These are phyloP conservation scores for Acephala macrosclerotiorum DNA, from an alignment of 2,329 filamentous ascomycete species.

Conservation along the genomic window DNA sequence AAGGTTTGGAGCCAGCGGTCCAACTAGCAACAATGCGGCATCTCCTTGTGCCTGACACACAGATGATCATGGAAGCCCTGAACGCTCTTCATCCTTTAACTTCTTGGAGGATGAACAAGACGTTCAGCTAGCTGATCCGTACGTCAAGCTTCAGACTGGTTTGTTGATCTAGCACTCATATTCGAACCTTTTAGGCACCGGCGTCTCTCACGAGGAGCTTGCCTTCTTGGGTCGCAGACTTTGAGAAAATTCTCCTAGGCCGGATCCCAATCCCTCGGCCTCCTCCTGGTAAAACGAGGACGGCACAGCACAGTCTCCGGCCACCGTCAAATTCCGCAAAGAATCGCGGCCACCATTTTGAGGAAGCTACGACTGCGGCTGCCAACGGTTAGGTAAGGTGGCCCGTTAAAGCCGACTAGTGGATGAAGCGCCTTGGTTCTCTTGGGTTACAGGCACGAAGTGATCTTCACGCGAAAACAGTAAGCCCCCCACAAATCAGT, in stretches of 20 bases:
- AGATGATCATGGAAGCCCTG: not conserved
- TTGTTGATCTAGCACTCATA: not conserved
- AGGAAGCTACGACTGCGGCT: not conserved
- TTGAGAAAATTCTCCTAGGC: constrained; percentile 3
- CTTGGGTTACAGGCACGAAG: not conserved
- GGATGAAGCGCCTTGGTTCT: not conserved
- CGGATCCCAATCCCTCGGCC: not conserved
- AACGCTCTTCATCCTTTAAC: not conserved
- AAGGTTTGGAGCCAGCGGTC: too few relatives aligned
- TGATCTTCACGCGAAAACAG: not conserved
- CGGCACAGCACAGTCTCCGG: not conserved
- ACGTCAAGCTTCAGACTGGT: not conserved
- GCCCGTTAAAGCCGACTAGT: not conserved
- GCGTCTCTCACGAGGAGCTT: not conserved
- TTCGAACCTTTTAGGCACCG: not conserved
- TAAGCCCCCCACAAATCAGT: not conserved
- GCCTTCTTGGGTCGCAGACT: not conserved
- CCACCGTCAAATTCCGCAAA: not conserved
- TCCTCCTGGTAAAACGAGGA: not conserved
- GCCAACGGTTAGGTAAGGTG: not conserved
- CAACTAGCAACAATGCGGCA: not conserved
- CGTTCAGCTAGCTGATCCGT: not conserved
- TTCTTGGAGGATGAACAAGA: not conserved
- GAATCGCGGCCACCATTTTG: not conserved
- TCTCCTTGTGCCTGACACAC: not conserved